These are phyloP conservation scores for Arthrobotrys iridis DNA, from an alignment of 2,329 filamentous ascomycete genomes.

Conservation along the genomic window DNA sequence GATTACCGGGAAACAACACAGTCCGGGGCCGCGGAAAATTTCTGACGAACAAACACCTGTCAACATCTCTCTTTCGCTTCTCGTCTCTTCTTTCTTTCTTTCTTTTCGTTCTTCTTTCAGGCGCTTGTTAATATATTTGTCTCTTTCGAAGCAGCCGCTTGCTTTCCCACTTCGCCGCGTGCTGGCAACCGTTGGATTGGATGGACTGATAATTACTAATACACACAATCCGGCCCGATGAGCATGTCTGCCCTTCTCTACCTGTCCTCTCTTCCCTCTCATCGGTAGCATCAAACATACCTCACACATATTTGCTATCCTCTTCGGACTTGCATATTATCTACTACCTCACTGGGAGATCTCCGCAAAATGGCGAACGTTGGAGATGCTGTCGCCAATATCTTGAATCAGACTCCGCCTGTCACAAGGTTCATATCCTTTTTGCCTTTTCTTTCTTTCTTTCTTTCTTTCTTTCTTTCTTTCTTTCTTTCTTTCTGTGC, in stretches of 20 bases:
- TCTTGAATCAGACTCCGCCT: conserved; percentile 36
- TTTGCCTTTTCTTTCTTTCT: not conserved
- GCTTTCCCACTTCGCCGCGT: not conserved
- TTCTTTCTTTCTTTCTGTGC: not conserved
- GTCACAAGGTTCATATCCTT: conserved; percentile 45
- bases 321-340: not conserved
- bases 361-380: conserved; percentile 33
- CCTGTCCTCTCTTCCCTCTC: conserved; percentile 3
- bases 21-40: conserved; percentile 38
- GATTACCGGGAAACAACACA: too few relatives aligned
- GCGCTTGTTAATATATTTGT: not conserved
- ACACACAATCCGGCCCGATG: not conserved
- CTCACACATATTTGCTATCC: too few relatives aligned
- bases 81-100: conserved; percentile 1
- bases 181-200: conserved; percentile 5
- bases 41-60: conserved; percentile 52
- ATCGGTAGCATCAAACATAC: conserved; percentile 23
- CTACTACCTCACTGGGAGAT: not conserved
- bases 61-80: conserved; percentile 35
- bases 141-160: not conserved
- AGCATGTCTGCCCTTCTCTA: not conserved
- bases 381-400: conserved; percentile 35
- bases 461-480: not conserved
- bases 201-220: not conserved
- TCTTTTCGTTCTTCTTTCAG: not conserved